Evolutionary conservation across 345 rosid genomes (phyloP).

Genomic region (Murraya paniculata): DNA sequence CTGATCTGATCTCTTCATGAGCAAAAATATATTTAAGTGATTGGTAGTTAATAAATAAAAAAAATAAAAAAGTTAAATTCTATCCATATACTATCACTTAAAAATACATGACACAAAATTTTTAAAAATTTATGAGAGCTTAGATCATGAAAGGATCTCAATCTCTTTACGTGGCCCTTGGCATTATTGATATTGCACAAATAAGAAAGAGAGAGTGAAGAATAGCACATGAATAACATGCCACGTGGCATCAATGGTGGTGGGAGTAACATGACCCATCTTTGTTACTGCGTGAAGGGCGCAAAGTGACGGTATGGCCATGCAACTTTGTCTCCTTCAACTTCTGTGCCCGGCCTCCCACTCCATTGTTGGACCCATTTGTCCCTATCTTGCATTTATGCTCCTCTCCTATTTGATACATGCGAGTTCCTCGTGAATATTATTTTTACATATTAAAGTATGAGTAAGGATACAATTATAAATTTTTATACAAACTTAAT

Average conservation of each 20-base stretch:
- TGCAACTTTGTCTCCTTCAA: conserved; percentile 31
- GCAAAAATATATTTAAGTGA: no score
- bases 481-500: no score
- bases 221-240: conserved; percentile 28
- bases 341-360: conserved; percentile 16
- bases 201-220: neutral
- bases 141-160: no score
- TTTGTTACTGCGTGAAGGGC: conserved; percentile 19
- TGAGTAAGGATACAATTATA: no score
- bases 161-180: neutral
- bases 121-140: no score
- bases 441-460: no score
- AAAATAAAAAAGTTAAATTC: no score
- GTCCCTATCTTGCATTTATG: neutral
- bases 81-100: no score
- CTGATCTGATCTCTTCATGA: no score
- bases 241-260: conserved; percentile 24
- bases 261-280: conserved; percentile 14
- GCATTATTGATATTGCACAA: neutral
- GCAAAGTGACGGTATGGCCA: conserved; percentile 31
- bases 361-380: conserved; percentile 21
- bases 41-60: no score
- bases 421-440: neutral
- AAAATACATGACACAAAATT: no score
- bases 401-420: neutral